A percentile compares a stretch with the other conserved stretches of the same genome.
These are phyloP conservation scores for Acrasis kona DNA, from an alignment of 78 protist species.

Conservation along the genomic window DNA sequence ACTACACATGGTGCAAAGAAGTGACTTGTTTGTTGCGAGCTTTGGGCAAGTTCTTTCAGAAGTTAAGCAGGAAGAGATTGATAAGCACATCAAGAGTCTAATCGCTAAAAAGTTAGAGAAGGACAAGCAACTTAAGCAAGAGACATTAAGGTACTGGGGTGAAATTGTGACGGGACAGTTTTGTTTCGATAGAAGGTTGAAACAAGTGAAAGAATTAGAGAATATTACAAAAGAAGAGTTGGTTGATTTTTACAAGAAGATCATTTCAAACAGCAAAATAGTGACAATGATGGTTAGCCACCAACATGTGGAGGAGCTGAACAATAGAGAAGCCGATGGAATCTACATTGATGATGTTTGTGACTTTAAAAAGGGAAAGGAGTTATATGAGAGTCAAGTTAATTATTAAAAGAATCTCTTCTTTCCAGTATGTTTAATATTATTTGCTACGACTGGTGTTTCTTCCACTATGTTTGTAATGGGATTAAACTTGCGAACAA, in stretches of 20 bases:
- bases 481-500: too few relatives aligned
- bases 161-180: not conserved
- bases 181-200: not conserved
- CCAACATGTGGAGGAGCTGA: not conserved
- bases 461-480: too few relatives aligned
- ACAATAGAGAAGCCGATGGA: not conserved
- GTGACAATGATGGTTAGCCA: too few relatives aligned
- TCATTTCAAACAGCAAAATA: not conserved
- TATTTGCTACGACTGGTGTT: too few relatives aligned
- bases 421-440: too few relatives aligned
- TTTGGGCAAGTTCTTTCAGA: not conserved
- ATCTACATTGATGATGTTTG: not conserved
- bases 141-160: not conserved
- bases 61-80: not conserved
- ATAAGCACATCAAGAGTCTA: not conserved
- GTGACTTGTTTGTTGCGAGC: not conserved
- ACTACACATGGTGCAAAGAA: not conserved
- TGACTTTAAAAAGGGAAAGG: not conserved
- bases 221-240: not conserved
- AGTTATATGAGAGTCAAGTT: not conserved
- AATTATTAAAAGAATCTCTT: too few relatives aligned
- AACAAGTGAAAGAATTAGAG: not conserved
- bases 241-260: not conserved
- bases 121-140: not conserved
- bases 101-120: not conserved